Evolutionary conservation across 768 basidiomycete species (phyloP).

Genomic region (Suillus clintonianus): DNA sequence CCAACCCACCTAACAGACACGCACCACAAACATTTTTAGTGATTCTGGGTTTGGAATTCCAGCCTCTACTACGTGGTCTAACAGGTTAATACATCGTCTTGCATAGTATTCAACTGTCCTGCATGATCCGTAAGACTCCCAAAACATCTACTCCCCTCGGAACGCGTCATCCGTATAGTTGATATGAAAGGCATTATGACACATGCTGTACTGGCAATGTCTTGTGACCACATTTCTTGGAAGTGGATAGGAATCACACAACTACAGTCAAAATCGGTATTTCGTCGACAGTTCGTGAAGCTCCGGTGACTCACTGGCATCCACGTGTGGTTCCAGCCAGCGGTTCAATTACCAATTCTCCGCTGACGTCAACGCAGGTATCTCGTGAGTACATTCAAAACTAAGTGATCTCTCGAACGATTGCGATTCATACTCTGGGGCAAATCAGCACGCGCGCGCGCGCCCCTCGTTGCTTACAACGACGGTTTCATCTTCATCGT

Average conservation of each 20-base stretch:
- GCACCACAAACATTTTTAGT: neutral
- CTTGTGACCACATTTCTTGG: neutral
- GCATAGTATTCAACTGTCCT: neutral
- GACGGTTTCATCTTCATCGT: conserved; percentile 95
- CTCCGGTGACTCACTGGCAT: neutral
- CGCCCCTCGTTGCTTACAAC: conserved; percentile 89
- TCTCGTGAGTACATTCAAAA: conserved; percentile 28
- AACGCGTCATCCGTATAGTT: neutral
- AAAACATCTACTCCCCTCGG: neutral
- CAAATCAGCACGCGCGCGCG: conserved; percentile 85
- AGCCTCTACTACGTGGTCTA: neutral
- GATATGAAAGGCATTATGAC: too few species aligned
- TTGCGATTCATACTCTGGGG: conserved; percentile 71
- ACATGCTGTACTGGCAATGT: neutral
- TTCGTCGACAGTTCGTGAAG: neutral
- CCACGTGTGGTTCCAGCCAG: neutral
- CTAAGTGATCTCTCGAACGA: conserved; percentile 29
- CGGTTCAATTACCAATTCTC: neutral
- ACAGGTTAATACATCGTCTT: neutral
- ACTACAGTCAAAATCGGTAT: neutral
- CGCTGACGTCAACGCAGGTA: neutral
- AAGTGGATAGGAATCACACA: neutral
- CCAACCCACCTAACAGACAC: neutral
- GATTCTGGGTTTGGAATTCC: neutral
- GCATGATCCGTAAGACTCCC: neutral